Base-by-base conservation (phyloP, 164 flowering plant species). In the Warburgia ugandensis region DNA sequence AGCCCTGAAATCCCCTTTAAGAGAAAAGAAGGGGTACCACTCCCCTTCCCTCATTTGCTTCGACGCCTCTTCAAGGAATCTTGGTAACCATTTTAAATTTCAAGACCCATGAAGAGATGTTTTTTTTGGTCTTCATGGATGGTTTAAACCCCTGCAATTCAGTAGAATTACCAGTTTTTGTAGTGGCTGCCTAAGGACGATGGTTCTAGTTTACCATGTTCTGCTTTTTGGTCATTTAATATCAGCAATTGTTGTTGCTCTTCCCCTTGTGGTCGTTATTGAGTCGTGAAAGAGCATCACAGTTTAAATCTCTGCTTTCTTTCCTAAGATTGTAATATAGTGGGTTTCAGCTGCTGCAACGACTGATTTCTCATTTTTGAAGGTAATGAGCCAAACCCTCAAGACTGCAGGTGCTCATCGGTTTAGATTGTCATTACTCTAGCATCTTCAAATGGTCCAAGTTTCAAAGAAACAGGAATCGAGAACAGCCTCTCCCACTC, bases 1-100 rank as follows among this genome's bases (percentile, higher is more conserved):
- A 21, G 73, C 58, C 64, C 69, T 73, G 58, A 81, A 81, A 54
- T 81, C 88, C 17, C 60, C 70, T 64, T 81, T 81, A 40, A 81
- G 70, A 58, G 88, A 77, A 22, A 80, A 76, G 20, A 81, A 78
- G 42, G 88, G 69, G 61, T 78, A 81, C 51, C 56, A 66, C 59
- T 73, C 67, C 36, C 68, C 80, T 32, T 61, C 67, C 52, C 48
- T 58, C 12, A 57, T 35, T 36, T 61, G 54, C 55, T 44, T 60
- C 4, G 68, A 61, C 28, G 56, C 58, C 21, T 70, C 60, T 13
- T 36, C 4, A n/a, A 81, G 55, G 65, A 68, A 74, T 6, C 58
- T 42, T 1, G 81, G 83, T 25, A 81, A 58, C 87, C 87, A 81
- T 50, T 67, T 48, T 72, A 61, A 81, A 76, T 16, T 47, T 69